phyloP scores from a whole-genome alignment of 345 rosid species.

The Rhodomyrtus tomentosa region DNA sequence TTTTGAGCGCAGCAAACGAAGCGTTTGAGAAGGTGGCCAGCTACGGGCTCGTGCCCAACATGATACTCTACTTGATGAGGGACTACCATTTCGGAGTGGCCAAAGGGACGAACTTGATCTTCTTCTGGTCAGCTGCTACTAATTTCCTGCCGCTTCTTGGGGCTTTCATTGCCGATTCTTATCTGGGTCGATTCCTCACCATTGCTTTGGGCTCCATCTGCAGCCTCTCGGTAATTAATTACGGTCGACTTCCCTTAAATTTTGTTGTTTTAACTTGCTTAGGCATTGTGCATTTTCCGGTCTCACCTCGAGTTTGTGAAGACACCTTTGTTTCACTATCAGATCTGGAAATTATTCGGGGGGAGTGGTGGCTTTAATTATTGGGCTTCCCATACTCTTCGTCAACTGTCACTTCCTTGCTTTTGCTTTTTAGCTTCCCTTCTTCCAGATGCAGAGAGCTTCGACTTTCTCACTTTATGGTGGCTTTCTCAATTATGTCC shows the following conservation, averaged over 20 bases:
- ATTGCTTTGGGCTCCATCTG: constrained; percentile 53
- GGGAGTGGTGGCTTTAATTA: background rate
- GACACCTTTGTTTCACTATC: background rate
- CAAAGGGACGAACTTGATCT: constrained; percentile 46
- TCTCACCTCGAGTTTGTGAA: background rate
- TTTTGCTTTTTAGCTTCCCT: background rate
- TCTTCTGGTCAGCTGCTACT: constrained; percentile 61
- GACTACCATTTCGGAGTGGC: constrained; percentile 46
- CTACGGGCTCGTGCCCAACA: constrained; percentile 59
- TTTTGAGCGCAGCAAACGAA: constrained; percentile 43
- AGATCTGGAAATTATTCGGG: background rate
- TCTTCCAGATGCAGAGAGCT: background rate
- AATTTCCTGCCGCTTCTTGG: constrained; percentile 53
- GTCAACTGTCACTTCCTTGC: background rate
- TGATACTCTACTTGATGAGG: constrained; percentile 49
- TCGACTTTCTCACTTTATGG: background rate
- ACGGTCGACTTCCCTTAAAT: background rate
- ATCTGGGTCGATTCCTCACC: constrained; percentile 62
- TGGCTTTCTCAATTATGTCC: background rate
- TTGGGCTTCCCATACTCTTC: background rate
- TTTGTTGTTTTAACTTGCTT: background rate
- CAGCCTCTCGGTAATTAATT: constrained; percentile 39
- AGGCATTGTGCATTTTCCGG: background rate
- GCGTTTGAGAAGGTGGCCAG: constrained; percentile 77
- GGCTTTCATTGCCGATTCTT: constrained; percentile 67